Base-by-base conservation (phyloP, 306 rosid genomes). In the Cicer pinnatifidum region DNA sequence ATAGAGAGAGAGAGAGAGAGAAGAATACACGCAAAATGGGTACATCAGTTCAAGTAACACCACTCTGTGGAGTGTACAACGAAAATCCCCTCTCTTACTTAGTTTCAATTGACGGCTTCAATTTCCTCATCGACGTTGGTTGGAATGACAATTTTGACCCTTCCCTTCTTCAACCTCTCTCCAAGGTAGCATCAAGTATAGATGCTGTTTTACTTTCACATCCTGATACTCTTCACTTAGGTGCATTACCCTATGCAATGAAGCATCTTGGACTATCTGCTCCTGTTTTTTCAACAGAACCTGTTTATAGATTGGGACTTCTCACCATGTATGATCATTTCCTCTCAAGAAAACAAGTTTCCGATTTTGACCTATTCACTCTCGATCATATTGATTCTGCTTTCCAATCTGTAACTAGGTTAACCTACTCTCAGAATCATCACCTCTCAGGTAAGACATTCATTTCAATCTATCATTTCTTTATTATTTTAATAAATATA, bases 111-210 rank as follows among this genome's bases (percentile, higher is more conserved):
- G 99, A 94, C 53, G 87, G 77, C 77, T 94, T 89, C 96, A 91
- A 89, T 82, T 81, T 91, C 84, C 96, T 94, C 65, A 41, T 94
- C 44, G 99, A 94, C 79, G 89, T 97, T 82, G 99, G 99, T 65
- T 91, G 99, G 99, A 89, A 84, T 73, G 99, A 94, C 86, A 95
- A 91, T 76, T 94, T 94, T 79, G 96, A 91, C 76, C 84, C 95
- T 44, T 73, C 96, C 20, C 89, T 91, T 65, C 99, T 91, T 52
- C 89, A 84, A 70, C 95, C 98, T 33, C 94, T 94, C 59, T 81
- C 97, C 88, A 94, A 97, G 87, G 90, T 94, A 44, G 97, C 97
- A 56, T 56, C 96, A 62, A 84, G 86, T 3, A 79, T 91, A 20
- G 98, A 94, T 79, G 95, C 98, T 11, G 98, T 94, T 9, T 75